These are phyloP conservation scores for Coemansia reversa DNA, from an alignment of 192 early-diverging fungal genomes.

Conservation along the genomic window DNA sequence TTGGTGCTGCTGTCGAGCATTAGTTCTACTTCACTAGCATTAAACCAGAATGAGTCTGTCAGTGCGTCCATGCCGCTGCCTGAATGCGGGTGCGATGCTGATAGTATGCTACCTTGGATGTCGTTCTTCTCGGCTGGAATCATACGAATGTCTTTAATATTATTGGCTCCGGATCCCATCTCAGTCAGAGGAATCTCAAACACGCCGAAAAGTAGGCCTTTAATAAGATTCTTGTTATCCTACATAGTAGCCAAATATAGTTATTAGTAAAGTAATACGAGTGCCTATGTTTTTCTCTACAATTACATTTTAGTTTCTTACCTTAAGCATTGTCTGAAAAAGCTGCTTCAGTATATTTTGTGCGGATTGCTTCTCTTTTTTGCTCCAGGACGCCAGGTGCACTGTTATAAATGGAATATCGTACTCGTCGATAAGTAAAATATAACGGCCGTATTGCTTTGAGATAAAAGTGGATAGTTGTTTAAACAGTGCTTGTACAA, in stretches of 20 bases:
- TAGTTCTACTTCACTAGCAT: conserved; percentile 25
- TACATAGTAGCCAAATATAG: not conserved
- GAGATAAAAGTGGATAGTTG: conserved; percentile 14
- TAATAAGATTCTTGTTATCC: conserved; percentile 25
- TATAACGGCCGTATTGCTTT: conserved; percentile 21
- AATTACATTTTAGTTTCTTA: conserved; percentile 7
- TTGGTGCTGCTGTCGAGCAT: conserved; percentile 35
- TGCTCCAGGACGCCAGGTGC: conserved; percentile 14
- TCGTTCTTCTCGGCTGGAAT: conserved; percentile 31
- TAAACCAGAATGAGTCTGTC: conserved; percentile 39
- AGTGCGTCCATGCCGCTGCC: conserved; percentile 30
- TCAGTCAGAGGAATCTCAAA: conserved; percentile 45
- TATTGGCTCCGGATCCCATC: conserved; percentile 42
- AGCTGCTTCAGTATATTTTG: conserved; percentile 19
- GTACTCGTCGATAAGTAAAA: conserved; percentile 43
- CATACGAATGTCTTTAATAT: conserved; percentile 41
- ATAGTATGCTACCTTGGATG: conserved; percentile 23
- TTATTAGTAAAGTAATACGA: not conserved
- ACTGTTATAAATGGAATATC: conserved; percentile 48
- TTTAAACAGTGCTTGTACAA: conserved; percentile 10
- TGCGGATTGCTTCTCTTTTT: conserved; percentile 9
- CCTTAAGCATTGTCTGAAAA: conserved; percentile 39
- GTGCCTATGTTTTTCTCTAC: too few species aligned
- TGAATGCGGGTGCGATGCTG: conserved; percentile 21
- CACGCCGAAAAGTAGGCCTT: conserved; percentile 38